These are phyloP conservation scores for Blepharisma japonicum DNA, from an alignment of 73 alveolate species.

Conservation along the genomic window DNA sequence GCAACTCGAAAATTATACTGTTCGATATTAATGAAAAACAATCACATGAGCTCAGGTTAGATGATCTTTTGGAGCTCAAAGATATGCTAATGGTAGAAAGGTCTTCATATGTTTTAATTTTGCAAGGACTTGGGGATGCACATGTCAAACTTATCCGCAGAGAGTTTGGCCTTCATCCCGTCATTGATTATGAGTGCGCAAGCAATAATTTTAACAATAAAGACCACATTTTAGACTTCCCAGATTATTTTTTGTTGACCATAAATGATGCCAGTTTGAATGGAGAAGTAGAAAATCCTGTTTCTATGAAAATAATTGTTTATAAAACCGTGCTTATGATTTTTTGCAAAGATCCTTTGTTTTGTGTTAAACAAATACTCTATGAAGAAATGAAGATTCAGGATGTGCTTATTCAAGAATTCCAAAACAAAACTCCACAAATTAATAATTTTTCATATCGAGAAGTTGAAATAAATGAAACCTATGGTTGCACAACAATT, in stretches of 20 bases:
- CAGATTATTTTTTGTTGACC: conserved; percentile 3
- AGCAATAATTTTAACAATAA: neutral
- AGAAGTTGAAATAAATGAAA: neutral
- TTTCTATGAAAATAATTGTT: conserved; percentile 13
- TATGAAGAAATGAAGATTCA: conserved; percentile 10
- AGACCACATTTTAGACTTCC: neutral
- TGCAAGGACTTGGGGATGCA: conserved; percentile 14
- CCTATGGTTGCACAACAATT: neutral
- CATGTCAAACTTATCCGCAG: neutral
- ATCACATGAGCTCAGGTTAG: no score
- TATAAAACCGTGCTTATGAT: neutral
- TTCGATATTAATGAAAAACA: no score
- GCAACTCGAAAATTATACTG: no score
- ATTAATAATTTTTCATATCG: neutral
- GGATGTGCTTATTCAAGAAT: neutral
- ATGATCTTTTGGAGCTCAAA: no score
- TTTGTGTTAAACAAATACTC: neutral
- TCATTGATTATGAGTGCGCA: conserved; percentile 27
- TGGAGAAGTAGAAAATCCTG: conserved; percentile 8
- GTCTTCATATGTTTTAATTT: conserved; percentile 2
- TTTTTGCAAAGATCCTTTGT: conserved; percentile 6
- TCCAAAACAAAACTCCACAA: neutral
- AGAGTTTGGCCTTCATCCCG: conserved; percentile 18
- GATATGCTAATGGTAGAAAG: no score
- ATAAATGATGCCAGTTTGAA: neutral